A percentile compares a stretch with the other conserved stretches of the same genome.
Conservation (phyloP, 2,329 filamentous ascomycete species). For the Alternaria consortialis region DNA sequence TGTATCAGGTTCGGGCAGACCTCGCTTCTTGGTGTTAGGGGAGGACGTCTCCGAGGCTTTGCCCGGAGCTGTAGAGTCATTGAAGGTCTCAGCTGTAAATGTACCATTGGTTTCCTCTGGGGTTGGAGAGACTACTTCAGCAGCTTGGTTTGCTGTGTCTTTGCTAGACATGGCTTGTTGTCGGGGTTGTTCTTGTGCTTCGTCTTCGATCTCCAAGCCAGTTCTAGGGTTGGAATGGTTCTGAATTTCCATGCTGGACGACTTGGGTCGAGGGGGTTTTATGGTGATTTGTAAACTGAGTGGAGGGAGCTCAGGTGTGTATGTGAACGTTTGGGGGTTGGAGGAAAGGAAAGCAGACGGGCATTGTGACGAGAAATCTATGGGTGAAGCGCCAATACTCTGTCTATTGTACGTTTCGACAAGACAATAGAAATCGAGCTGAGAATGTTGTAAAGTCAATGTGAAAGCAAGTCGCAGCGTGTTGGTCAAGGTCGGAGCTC, state of each 20-base stretch:
- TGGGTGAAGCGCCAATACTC: constrained; percentile 1
- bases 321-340: constrained; percentile 20
- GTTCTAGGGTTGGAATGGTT: not conserved
- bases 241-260: not conserved
- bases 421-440: constrained; percentile 6
- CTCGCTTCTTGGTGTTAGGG: constrained; percentile 28
- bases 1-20: constrained; percentile 12
- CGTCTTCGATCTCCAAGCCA: not conserved
- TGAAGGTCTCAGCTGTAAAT: not conserved
- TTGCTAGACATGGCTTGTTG: constrained; percentile 10
- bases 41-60: constrained; percentile 6
- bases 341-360: constrained; percentile 20
- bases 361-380: constrained; percentile 25
- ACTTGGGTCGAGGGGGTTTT: not conserved
- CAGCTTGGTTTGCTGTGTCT: not conserved
- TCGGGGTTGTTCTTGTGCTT: constrained; percentile 3
- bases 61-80: not conserved
- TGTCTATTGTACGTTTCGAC: constrained; percentile 17
- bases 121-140: not conserved
- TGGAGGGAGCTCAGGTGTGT: constrained; percentile 22
- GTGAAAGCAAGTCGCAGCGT: constrained; percentile 5
- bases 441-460: constrained; percentile 6
- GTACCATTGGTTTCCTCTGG: not conserved
- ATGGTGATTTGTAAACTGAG: not conserved
- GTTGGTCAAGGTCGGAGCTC: not conserved